Evolutionary conservation across 2,329 filamentous ascomycete species (phyloP).

Genomic region (Cladosporium sp.): DNA sequence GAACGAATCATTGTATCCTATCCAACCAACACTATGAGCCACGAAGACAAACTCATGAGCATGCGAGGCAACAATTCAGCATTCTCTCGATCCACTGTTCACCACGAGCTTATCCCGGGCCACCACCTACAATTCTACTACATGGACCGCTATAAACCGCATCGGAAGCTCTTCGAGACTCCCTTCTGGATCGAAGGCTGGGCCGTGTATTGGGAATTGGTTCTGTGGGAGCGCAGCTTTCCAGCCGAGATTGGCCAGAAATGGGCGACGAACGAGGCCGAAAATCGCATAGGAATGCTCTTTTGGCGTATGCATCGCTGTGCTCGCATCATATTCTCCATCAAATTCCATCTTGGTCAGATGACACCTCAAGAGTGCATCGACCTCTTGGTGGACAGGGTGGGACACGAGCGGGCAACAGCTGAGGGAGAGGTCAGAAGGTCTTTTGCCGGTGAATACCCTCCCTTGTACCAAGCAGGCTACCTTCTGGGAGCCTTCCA

Average conservation of each 20-base stretch:
- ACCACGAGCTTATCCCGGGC: conserved; percentile 59
- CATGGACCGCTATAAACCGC: conserved; percentile 44
- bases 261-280: conserved; percentile 27
- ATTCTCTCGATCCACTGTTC: conserved; percentile 56
- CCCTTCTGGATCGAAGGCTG: conserved; percentile 60
- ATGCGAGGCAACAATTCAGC: conserved; percentile 58
- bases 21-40: conserved; percentile 50
- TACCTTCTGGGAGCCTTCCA: conserved; percentile 60
- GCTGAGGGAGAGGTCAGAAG: conserved; percentile 59
- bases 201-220: conserved; percentile 60
- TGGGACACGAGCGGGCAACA: conserved; percentile 56
- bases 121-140: conserved; percentile 54
- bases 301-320: conserved; percentile 63
- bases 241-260: conserved; percentile 31
- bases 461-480: conserved; percentile 56
- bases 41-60: conserved; percentile 55
- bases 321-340: conserved; percentile 55
- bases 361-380: conserved; percentile 54
- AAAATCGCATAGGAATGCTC: conserved; percentile 54
- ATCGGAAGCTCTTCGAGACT: conserved; percentile 52
- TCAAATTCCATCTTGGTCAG: conserved; percentile 55
- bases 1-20: conserved; percentile 53
- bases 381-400: conserved; percentile 52
- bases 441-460: conserved; percentile 54
- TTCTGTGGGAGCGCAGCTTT: conserved; percentile 54